A percentile compares a stretch with the other conserved stretches of the same genome.
Conservation (phyloP, 1,139 yeast genomes). For the Yamadazyma kanchanaburiensis region DNA sequence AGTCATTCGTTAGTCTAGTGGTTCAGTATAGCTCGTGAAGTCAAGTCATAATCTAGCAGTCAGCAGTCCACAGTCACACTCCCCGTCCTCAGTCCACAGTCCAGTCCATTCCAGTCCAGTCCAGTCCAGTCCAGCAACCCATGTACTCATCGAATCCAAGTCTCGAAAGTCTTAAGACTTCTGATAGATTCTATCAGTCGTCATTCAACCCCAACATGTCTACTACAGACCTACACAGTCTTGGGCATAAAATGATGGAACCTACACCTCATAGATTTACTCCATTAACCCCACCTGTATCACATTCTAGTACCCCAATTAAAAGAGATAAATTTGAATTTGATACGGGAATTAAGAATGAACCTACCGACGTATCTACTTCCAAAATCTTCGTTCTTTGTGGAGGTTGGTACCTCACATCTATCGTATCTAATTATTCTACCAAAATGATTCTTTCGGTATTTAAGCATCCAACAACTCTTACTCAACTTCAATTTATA, state of each 20-base stretch:
- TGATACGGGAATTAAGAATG: background rate
- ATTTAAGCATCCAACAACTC: constrained; percentile 75
- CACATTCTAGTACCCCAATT: constrained; percentile 32
- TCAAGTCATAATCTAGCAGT: too few species aligned
- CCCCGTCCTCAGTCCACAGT: too few species aligned
- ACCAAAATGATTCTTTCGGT: constrained; percentile 69
- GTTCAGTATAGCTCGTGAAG: too few species aligned
- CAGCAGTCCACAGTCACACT: too few species aligned
- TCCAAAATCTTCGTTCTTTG: constrained; percentile 46
- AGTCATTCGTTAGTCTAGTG: too few species aligned
- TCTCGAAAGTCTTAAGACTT: constrained; percentile 10
- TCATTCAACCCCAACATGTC: constrained; percentile 27
- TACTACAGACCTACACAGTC: constrained; percentile 23
- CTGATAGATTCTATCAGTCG: constrained; percentile 8
- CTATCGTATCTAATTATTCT: constrained; percentile 77
- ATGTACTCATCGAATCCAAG: constrained; percentile 16
- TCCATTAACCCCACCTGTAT: constrained; percentile 38
- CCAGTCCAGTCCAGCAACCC: too few species aligned
- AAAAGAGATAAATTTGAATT: constrained; percentile 5
- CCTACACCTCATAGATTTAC: constrained; percentile 13
- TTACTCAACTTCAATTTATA: constrained; percentile 81
- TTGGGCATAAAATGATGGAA: constrained; percentile 10
- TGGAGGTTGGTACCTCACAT: constrained; percentile 72
- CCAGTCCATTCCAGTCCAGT: too few species aligned
- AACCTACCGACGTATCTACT: constrained; percentile 7